Evolutionary conservation across 2,329 filamentous ascomycete species (phyloP).

Genomic region (Colletotrichum eleusines): DNA sequence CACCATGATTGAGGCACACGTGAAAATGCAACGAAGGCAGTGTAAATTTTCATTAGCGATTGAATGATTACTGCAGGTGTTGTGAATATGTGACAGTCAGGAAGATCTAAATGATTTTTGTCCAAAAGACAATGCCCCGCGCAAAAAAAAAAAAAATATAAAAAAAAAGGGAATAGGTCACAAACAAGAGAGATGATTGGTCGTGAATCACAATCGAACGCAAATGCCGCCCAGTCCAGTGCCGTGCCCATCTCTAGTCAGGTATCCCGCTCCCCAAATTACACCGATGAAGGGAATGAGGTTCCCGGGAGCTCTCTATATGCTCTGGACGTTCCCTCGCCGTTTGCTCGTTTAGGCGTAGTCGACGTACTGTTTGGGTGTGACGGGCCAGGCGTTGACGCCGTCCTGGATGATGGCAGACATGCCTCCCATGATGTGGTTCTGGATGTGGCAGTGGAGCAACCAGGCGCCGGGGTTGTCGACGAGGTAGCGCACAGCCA

Average conservation of each 20-base stretch:
- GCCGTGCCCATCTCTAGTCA: slow-evolving; percentile 11
- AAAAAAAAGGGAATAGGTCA: slow-evolving; percentile 7
- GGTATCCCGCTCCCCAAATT: slow-evolving; percentile 4
- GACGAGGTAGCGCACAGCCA: slow-evolving; percentile 65
- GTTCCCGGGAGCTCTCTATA: not conserved
- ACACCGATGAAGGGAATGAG: slow-evolving; percentile 9
- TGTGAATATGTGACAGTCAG: slow-evolving; percentile 34
- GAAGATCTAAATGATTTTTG: slow-evolving; percentile 12
- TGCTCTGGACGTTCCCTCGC: not conserved
- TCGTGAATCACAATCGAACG: slow-evolving; percentile 30
- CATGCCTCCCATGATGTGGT: slow-evolving; percentile 68
- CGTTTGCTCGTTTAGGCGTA: slow-evolving; percentile 15
- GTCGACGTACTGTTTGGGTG: slow-evolving; percentile 54
- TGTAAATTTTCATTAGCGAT: slow-evolving; percentile 31
- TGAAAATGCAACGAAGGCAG: too few species aligned
- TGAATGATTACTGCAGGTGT: slow-evolving; percentile 35
- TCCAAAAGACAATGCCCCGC: not conserved
- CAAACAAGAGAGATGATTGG: slow-evolving; percentile 10
- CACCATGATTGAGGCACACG: not conserved
- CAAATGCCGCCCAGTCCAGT: slow-evolving; percentile 26
- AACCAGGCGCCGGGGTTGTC: slow-evolving; percentile 66
- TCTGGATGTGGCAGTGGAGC: slow-evolving; percentile 68
- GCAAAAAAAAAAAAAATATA: too few species aligned
- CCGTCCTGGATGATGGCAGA: slow-evolving; percentile 63
- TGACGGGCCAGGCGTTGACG: slow-evolving; percentile 56